Base-by-base conservation (phyloP, 2,329 filamentous ascomycete genomes). In the Phialophora verrucosa region DNA sequence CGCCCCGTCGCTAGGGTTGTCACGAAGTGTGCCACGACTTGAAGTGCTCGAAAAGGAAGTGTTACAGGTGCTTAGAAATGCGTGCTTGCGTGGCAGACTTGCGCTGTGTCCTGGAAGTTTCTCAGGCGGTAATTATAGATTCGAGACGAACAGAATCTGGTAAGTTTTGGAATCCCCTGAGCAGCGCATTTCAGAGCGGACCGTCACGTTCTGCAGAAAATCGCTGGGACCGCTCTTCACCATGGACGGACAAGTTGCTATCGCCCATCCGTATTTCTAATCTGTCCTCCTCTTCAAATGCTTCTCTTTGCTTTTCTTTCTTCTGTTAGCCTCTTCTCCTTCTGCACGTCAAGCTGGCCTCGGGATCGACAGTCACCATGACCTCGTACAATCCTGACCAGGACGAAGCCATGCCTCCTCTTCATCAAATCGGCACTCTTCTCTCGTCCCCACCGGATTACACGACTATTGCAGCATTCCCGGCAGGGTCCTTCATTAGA, bases 401-500 rank as follows among this genome's bases (percentile, higher is more conserved):
- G 7, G 25, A 59, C 20, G 25, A 23, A 10, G 2, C 17, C 25
- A 32, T 5, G 6, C 25, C 25, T 47, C 59, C 59, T 4, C 11
- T 53, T 7, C 59, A 53, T 47, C 29, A 49, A 4, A 38, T 47
- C 14, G 59, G 50, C n/a, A 55, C 59, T 4, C 12, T 47, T 23
- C 49, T 32, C 27, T 1, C 50, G 14, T 4, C 14, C 4, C 59
- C 23, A 3, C 32, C 59, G 14, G 8, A 20, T 14, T 62, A 62
- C 35, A 42, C 31, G 12, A 55, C 59, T 6, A 35, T 55, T 14
- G 50, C 59, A 23, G 47, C 49, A 8, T 62, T 55, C 27, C 50
- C 56, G 5, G n/a, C 62, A 14, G 56, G 57, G 4, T 49, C 47
- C 5, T 64, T 64, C 29, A n/a, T 56, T 64, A 29, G 62, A 64